Evolutionary conservation across 2,329 filamentous ascomycete genomes (phyloP).

Genomic region (Bisporella sp.): DNA sequence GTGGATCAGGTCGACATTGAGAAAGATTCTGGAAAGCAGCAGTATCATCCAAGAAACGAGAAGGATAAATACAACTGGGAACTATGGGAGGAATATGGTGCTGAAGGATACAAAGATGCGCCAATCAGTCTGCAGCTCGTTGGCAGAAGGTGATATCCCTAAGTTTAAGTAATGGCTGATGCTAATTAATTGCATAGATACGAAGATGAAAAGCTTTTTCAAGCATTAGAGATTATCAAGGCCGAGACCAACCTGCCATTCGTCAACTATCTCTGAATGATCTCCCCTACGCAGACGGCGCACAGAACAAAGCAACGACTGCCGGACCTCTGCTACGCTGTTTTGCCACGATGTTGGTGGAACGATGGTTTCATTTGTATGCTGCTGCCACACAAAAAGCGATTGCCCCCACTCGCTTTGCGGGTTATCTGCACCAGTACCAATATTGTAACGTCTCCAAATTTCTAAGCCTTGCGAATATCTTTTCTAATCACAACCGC

Average conservation of each 20-base stretch:
- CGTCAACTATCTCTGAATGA: constrained; percentile 4
- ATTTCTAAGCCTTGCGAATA: too few species aligned
- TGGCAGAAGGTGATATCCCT: constrained; percentile 21
- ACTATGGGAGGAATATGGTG: constrained; percentile 29
- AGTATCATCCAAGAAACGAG: constrained; percentile 27
- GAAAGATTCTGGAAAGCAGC: constrained; percentile 19
- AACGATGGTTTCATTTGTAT: neutral
- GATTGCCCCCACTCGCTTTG: neutral
- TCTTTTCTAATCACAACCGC: too few species aligned
- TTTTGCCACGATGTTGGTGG: neutral
- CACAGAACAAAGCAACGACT: too few species aligned
- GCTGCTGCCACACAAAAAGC: neutral
- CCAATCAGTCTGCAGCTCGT: constrained; percentile 36
- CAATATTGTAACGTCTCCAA: too few species aligned
- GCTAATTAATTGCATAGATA: constrained; percentile 21
- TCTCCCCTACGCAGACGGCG: too few species aligned
- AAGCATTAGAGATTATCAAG: constrained; percentile 27
- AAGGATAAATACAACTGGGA: constrained; percentile 25
- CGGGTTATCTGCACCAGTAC: neutral
- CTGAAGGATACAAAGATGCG: constrained; percentile 31
- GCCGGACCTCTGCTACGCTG: neutral
- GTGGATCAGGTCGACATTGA: constrained; percentile 32
- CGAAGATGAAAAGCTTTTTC: constrained; percentile 32
- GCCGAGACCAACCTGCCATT: constrained; percentile 27
- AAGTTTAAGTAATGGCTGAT: neutral